phyloP scores from a whole-genome alignment of 164 flowering plant species.

The Taxillus chinensis region DNA sequence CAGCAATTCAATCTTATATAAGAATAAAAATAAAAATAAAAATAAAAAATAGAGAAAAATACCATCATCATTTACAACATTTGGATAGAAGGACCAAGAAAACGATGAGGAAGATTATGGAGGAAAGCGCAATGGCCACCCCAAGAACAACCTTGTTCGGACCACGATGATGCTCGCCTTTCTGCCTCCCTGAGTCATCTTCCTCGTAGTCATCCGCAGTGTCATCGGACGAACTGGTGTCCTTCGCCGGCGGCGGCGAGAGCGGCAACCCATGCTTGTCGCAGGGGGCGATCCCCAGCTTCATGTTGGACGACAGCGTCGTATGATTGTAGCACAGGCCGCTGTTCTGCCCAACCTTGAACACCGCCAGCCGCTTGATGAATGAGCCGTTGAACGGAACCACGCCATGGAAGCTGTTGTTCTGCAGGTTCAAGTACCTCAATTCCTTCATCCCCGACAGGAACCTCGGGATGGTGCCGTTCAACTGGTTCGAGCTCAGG shows the following conservation, averaged over 20 bases:
- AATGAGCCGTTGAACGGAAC: conserved; percentile 75
- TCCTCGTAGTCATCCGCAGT: conserved; percentile 19
- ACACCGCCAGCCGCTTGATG: conserved; percentile 48
- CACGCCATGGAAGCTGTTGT: conserved; percentile 69
- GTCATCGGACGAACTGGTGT: conserved; percentile 11
- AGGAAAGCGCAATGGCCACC: conserved; percentile 79
- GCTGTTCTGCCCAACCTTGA: conserved; percentile 61
- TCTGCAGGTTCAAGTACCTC: conserved; percentile 70
- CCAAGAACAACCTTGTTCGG: conserved; percentile 91
- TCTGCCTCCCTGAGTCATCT: conserved; percentile 12
- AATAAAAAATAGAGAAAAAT: conserved; percentile 6
- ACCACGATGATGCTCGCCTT: conserved; percentile 40
- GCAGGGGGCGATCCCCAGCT: conserved; percentile 87
- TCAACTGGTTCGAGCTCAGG: conserved; percentile 79
- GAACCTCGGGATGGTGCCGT: conserved; percentile 72
- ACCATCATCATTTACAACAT: conserved; percentile 44
- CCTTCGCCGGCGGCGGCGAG: conserved; percentile 57
- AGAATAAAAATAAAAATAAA: neutral
- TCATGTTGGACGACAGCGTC: conserved; percentile 41
- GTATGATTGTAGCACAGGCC: conserved; percentile 79
- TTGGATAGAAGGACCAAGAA: conserved; percentile 66
- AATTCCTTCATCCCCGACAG: conserved; percentile 45
- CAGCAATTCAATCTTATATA: no score
- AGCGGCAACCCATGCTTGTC: conserved; percentile 77
- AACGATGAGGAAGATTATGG: conserved; percentile 71